These are phyloP conservation scores for Trichoderma asperellum DNA, from an alignment of 2,329 filamentous ascomycete genomes.

Conservation along the genomic window DNA sequence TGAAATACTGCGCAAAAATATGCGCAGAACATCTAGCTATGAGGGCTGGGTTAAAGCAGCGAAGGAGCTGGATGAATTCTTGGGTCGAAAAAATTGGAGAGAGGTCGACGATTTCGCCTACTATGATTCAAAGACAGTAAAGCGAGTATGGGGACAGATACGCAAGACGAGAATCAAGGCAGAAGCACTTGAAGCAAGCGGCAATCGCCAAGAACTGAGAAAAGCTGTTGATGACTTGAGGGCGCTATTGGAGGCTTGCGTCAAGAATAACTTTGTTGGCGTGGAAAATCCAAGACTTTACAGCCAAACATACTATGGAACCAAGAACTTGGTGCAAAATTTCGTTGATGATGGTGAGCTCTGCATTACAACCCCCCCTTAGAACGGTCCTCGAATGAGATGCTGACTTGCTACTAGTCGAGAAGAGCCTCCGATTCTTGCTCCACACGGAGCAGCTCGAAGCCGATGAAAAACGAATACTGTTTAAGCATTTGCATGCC, in stretches of 20 bases:
- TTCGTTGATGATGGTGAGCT: constrained; percentile 80
- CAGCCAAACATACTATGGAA: constrained; percentile 95
- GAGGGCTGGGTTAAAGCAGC: constrained; percentile 82
- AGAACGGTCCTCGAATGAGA: too few relatives aligned
- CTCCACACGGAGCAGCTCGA: constrained; percentile 68
- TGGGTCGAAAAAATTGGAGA: constrained; percentile 83
- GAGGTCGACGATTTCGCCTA: constrained; percentile 77
- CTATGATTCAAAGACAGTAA: constrained; percentile 87
- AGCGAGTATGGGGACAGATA: constrained; percentile 76
- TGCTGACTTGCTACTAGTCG: constrained; percentile 52
- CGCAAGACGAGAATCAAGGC: constrained; percentile 63
- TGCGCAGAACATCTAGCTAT: constrained; percentile 76
- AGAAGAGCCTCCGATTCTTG: constrained; percentile 68
- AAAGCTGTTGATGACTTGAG: constrained; percentile 75
- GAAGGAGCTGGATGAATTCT: constrained; percentile 74
- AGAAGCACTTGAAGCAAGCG: constrained; percentile 54
- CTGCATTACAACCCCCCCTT: too few relatives aligned
- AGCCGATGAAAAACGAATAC: constrained; percentile 71
- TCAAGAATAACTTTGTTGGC: constrained; percentile 97
- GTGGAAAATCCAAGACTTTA: constrained; percentile 95
- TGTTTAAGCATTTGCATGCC: constrained; percentile 87
- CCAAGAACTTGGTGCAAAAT: constrained; percentile 90
- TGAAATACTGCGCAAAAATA: constrained; percentile 68
- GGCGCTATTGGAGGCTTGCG: constrained; percentile 80
- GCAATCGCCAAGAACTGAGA: constrained; percentile 44